These are phyloP conservation scores for Panicum miliaceum DNA, from an alignment of 176 grass and related monocot species.

Conservation along the genomic window DNA sequence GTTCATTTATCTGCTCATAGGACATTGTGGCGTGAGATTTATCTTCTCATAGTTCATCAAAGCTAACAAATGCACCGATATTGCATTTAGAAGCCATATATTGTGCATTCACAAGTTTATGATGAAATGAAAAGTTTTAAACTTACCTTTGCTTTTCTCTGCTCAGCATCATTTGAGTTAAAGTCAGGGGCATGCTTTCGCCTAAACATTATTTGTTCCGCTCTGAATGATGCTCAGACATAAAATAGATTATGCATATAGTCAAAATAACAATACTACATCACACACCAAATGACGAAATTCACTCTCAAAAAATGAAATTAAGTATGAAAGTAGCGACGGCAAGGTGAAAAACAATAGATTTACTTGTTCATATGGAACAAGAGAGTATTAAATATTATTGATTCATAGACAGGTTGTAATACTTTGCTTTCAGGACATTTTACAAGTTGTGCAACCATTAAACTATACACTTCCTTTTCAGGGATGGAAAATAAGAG, in stretches of 20 bases:
- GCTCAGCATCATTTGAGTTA: constrained; percentile 45
- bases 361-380: neutral
- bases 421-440: neutral
- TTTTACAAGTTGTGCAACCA: neutral
- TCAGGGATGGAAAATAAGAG: neutral
- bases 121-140: neutral
- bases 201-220: constrained; percentile 63
- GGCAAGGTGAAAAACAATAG: neutral
- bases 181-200: constrained; percentile 56
- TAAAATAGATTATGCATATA: neutral
- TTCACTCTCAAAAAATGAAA: neutral
- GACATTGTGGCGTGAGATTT: constrained; percentile 32
- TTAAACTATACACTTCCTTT: neutral
- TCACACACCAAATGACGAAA: neutral
- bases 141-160: constrained; percentile 68
- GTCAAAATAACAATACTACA: neutral
- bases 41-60: neutral
- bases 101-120: constrained; percentile 1
- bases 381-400: neutral
- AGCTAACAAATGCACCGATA: neutral
- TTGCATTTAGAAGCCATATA: neutral
- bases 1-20: constrained; percentile 65
- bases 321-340: neutral
- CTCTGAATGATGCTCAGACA: constrained; percentile 21
- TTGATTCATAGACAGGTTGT: neutral